Evolutionary conservation across 2,329 filamentous ascomycete genomes (phyloP).

Genomic region (Oidium heveae): DNA sequence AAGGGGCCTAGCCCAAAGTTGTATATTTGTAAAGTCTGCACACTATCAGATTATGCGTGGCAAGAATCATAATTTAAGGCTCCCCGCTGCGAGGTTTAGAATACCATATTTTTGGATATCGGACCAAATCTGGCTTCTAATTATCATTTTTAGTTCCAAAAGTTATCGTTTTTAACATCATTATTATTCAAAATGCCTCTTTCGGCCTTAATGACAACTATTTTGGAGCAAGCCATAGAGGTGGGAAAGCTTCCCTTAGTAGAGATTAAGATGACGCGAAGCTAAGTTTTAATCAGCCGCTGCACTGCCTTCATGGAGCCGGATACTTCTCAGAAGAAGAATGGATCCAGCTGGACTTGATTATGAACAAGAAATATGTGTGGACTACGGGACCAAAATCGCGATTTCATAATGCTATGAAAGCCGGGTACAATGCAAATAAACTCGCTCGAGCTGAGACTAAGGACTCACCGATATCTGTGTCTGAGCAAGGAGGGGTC

Average conservation of each 20-base stretch:
- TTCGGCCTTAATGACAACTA: background rate
- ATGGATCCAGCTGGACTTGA: conserved; percentile 1
- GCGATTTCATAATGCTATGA: background rate
- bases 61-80: too few species aligned
- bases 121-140: too few species aligned
- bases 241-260: background rate
- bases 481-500: background rate
- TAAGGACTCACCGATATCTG: background rate
- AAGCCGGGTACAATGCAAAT: background rate
- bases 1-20: too few species aligned
- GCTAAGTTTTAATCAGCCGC: background rate
- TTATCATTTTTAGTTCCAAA: too few species aligned
- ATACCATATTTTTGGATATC: too few species aligned
- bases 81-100: too few species aligned
- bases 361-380: conserved; percentile 1
- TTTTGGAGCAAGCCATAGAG: conserved; percentile 1
- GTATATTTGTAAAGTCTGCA: too few species aligned
- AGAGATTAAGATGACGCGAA: background rate
- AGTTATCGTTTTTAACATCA: too few species aligned
- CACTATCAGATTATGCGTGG: too few species aligned
- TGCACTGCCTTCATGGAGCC: background rate
- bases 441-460: background rate
- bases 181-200: background rate
- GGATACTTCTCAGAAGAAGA: conserved; percentile 1
- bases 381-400: background rate